Evolutionary conservation across 179 eudicot genomes (phyloP), one percentile per base, ranked within the genome.

Genomic region (Vitellaria paradoxa): DNA sequence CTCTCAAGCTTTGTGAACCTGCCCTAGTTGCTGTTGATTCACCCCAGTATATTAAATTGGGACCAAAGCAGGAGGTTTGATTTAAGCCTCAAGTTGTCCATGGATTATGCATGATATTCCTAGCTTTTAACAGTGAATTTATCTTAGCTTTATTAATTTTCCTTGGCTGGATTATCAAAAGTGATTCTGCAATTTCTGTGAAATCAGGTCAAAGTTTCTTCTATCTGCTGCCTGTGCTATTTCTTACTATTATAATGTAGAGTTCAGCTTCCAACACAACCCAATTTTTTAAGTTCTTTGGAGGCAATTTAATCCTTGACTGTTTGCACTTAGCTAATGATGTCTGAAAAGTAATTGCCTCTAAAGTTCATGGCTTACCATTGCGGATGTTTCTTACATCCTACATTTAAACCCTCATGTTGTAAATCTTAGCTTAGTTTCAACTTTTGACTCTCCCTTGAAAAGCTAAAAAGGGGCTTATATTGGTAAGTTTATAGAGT

Each of bases 1-100:
- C 96, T 71, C 90, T 95, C 85, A 95, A 87, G 90, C 97, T 93
- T 63, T 93, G 98, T 84, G 99, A 93, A 86, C 91, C 95, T 84
- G 98, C 98, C 82, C 85, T 95, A 64, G 88, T 90, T 77, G 90
- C 97, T 76, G 98, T 81, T 80, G 92, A 88, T 81, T 88, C 97
- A 76, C 85, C 98, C 74, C 84, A 88, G 64, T 95, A 93, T 81
- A 70, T 93, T 45, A 91, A 87, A 87, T 82, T 95, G 86, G 98
- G 99, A 81, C 86, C 95, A 64, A 86, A 80, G 67, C 99, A 95
- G 82, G 99, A 95, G 97, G 99, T 95, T 61, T 73, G 87, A 82
- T 57, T 56, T 17, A 18, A 76, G 5, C 56, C 69, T 75, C 12
- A 23, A 59, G n/a, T 55, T 37, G 14, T 68, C 40, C 45, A 24